phyloP scores from a whole-genome alignment of 257 asterid species.

The Nicotiana noctiflora region DNA sequence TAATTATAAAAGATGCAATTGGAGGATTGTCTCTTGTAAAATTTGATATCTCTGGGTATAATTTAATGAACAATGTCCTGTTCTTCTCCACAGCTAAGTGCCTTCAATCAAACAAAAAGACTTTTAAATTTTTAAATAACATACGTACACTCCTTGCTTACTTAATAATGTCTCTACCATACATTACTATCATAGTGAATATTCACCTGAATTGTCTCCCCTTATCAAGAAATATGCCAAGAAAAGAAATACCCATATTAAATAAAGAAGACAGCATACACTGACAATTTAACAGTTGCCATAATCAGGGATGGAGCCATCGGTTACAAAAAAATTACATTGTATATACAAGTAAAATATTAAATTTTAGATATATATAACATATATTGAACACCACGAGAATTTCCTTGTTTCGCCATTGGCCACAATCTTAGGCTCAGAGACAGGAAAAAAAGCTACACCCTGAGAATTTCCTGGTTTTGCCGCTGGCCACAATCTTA shows the following conservation, averaged over 20 bases:
- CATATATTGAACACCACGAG: too few relatives aligned
- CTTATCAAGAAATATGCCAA: neutral
- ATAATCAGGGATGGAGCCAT: neutral
- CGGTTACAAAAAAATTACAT: too few relatives aligned
- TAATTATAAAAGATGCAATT: slow-evolving; percentile 67
- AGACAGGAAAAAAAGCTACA: neutral
- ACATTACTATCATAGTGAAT: neutral
- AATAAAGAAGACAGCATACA: neutral
- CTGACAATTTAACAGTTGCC: neutral
- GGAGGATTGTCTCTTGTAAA: slow-evolving; percentile 77
- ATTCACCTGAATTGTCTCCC: neutral
- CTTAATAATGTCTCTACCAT: neutral
- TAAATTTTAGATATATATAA: too few relatives aligned
- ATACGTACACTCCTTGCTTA: neutral
- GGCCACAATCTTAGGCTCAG: neutral
- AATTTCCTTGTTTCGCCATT: too few relatives aligned
- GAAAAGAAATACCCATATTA: neutral
- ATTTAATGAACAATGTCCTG: slow-evolving; percentile 49
- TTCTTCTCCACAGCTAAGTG: slow-evolving; percentile 86
- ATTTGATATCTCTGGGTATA: slow-evolving; percentile 76
- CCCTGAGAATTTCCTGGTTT: too few relatives aligned
- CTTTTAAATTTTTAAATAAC: neutral
- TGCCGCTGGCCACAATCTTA: neutral
- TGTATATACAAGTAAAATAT: too few relatives aligned
- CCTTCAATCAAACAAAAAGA: slow-evolving; percentile 38